Evolutionary conservation across 148 eudicot genomes (phyloP).

Genomic region (Cornus kousa): DNA sequence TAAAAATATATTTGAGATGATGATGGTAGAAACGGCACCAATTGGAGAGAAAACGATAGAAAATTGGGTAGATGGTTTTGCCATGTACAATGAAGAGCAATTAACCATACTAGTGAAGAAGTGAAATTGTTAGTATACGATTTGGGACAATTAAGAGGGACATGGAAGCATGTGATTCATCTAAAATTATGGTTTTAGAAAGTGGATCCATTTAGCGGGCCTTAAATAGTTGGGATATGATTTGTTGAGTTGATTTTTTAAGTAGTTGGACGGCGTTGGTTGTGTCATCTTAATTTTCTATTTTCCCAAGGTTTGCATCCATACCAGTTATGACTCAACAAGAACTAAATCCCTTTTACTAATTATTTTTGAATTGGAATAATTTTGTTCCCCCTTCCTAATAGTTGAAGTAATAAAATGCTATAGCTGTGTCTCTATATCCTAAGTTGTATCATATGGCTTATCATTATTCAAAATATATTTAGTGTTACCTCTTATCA

Average conservation of each 20-base stretch:
- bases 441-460: neutral
- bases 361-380: neutral
- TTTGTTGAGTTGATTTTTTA: neutral
- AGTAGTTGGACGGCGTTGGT: neutral
- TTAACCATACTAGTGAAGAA: too few relatives aligned
- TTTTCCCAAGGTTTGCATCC: neutral
- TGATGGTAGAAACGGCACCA: too few relatives aligned
- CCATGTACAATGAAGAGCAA: too few relatives aligned
- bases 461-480: neutral
- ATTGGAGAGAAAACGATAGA: too few relatives aligned
- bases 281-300: neutral
- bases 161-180: neutral
- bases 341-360: too few relatives aligned
- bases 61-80: too few relatives aligned
- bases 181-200: neutral
- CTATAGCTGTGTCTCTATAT: neutral
- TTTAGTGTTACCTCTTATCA: neutral
- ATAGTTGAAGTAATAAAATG: neutral
- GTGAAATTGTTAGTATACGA: too few relatives aligned
- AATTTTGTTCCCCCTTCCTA: neutral
- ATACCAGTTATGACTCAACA: neutral
- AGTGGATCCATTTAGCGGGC: neutral
- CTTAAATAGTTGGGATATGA: neutral
- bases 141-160: neutral
- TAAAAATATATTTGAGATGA: too few relatives aligned